Base-by-base conservation (phyloP, 2,329 filamentous ascomycete species). In the Colletotrichum paranaense region DNA sequence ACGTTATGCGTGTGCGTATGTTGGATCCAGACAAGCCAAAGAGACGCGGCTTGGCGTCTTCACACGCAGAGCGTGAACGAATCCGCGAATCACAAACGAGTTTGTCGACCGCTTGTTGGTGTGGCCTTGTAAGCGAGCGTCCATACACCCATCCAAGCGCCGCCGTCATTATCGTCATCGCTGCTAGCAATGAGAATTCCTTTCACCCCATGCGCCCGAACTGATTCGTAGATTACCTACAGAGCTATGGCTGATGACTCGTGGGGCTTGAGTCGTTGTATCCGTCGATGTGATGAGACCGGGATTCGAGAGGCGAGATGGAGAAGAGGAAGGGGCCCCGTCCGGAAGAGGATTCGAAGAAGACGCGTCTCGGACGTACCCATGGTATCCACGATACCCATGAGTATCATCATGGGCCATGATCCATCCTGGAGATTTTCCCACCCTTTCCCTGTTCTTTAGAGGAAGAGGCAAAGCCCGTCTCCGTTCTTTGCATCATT, bases 11-110 rank as follows among this genome's bases (percentile, higher is more conserved):
- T 70, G 16, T 60, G 64, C 64, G 57, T 46, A 67, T 32, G 22
- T 69, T 69, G 59, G 66, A 26, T 56, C 60, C 57, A 59, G 14
- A 49, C 22, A 65, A 22, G 38, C 55, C 16, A 46, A 62, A 69
- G 59, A 64, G 62, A 62, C 66, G 55, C 66, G 67, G 42, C 66
- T 70, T 70, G 55, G 70, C 70, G 16, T 56, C 42, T 38, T 62
- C 32, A 42, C 68, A 35, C 68, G 60, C 57, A 42, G 56, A 69
- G 26, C 46, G 28, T 26, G 12, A 26, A 52, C 3, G 9, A 32
- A 64, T 22, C 30, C 60, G 52, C 60, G 35, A 69, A 70, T 53
- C 58, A 64, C 26, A 24, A 38, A 9, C 26, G 28, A 30, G 14
- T 7, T 14, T 42, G 24, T 60, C 30, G 22, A 59, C 32, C 19